These are phyloP conservation scores for Delphinella strobiligena DNA, from an alignment of 2,329 filamentous ascomycete species.

Conservation along the genomic window DNA sequence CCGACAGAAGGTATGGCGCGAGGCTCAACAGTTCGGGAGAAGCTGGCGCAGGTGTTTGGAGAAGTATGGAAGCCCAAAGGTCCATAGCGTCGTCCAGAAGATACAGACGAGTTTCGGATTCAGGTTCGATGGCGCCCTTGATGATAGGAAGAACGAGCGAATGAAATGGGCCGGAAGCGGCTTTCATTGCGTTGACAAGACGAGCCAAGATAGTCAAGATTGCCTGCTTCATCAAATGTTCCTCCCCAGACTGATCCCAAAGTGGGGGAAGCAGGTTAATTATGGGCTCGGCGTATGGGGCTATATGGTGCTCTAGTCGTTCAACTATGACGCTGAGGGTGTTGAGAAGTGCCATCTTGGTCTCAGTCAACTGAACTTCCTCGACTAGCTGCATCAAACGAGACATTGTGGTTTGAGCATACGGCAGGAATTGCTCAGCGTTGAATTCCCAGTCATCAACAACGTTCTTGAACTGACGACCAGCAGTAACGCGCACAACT, in stretches of 20 bases:
- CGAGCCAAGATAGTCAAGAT: slow-evolving; percentile 77
- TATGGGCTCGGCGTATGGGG: slow-evolving; percentile 63
- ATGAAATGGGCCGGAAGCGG: slow-evolving; percentile 67
- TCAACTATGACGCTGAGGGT: slow-evolving; percentile 73
- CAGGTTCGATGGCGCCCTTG: slow-evolving; percentile 62
- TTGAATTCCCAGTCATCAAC: slow-evolving; percentile 78
- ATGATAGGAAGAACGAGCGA: slow-evolving; percentile 71
- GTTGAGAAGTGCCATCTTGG: slow-evolving; percentile 79
- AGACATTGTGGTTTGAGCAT: slow-evolving; percentile 59
- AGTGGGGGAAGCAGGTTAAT: slow-evolving; percentile 67
- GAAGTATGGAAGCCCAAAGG: slow-evolving; percentile 69
- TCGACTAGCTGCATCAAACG: slow-evolving; percentile 67
- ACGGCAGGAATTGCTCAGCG: slow-evolving; percentile 62
- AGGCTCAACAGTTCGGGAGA: slow-evolving; percentile 31
- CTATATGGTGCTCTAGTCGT: slow-evolving; percentile 63
- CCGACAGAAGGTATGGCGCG: slow-evolving; percentile 31
- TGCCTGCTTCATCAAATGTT: slow-evolving; percentile 87
- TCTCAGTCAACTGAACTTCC: slow-evolving; percentile 71
- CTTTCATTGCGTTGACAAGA: slow-evolving; percentile 75
- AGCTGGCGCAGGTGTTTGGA: slow-evolving; percentile 39
- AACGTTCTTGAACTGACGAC: slow-evolving; percentile 67
- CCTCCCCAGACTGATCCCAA: slow-evolving; percentile 76
- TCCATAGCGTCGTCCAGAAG: slow-evolving; percentile 87
- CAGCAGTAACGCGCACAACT: slow-evolving; percentile 84
- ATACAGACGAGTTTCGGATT: slow-evolving; percentile 62